Evolutionary conservation across 2,329 filamentous ascomycete species (phyloP).

Genomic region (Aureobasidium sp.): DNA sequence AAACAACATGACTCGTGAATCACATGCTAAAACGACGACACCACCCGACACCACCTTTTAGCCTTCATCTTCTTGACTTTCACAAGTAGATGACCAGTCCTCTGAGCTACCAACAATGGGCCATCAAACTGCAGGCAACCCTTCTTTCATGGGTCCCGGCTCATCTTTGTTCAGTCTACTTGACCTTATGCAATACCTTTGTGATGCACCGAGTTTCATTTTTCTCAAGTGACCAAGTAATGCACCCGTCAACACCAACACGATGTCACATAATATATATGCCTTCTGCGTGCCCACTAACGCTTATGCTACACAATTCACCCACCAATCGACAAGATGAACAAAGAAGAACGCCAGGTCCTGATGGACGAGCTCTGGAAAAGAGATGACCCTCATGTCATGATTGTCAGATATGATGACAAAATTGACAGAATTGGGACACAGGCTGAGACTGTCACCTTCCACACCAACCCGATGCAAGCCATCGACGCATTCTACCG

Average conservation of each 20-base stretch:
- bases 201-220: background rate
- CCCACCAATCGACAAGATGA: background rate
- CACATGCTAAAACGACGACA: background rate
- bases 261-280: background rate
- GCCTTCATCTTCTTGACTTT: background rate
- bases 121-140: fast-evolving
- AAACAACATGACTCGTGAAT: constrained; percentile 10
- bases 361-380: background rate
- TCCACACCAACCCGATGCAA: background rate
- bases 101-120: background rate
- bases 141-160: background rate
- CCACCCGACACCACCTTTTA: background rate
- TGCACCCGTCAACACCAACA: background rate
- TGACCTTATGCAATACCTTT: background rate
- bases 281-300: background rate
- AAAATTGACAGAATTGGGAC: background rate
- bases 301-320: background rate
- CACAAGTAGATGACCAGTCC: no score
- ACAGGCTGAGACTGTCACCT: background rate
- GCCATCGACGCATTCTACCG: background rate
- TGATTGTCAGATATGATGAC: background rate
- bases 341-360: background rate
- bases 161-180: background rate
- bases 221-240: background rate
- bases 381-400: background rate